Percentiles rank a stretch among this genome's conserved stretches.
Evolutionary conservation across 108 stramenopile species (phyloP).

Genomic region (Parietichytrium sp.): DNA sequence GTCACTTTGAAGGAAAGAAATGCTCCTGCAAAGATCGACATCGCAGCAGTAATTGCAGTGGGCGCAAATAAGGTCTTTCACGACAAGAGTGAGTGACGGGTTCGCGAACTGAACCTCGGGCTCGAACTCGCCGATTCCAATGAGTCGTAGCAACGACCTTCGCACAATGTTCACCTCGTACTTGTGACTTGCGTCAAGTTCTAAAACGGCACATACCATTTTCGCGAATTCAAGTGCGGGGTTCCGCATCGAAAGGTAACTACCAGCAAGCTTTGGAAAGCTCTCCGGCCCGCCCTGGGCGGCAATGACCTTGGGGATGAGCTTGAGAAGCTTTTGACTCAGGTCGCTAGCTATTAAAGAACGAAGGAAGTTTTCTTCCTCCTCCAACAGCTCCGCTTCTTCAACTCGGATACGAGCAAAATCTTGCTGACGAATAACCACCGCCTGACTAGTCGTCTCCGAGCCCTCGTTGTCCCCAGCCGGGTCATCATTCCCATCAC

Average conservation of each 20-base stretch:
- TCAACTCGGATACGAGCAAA: constrained; percentile 58
- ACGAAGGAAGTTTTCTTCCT: constrained; percentile 75
- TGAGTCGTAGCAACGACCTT: constrained; percentile 80
- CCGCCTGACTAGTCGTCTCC: neutral
- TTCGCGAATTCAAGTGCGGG: constrained; percentile 94
- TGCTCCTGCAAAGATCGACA: constrained; percentile 78
- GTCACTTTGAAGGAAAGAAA: neutral
- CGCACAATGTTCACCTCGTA: constrained; percentile 77
- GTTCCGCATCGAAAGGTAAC: constrained; percentile 59
- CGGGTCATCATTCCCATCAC: no score
- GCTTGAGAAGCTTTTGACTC: constrained; percentile 70
- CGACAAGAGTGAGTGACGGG: constrained; percentile 78
- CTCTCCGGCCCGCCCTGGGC: constrained; percentile 44
- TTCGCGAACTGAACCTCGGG: constrained; percentile 75
- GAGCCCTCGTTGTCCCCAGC: no score
- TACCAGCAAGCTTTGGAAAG: constrained; percentile 68
- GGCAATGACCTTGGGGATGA: constrained; percentile 48
- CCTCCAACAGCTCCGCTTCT: constrained; percentile 63
- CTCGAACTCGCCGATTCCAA: constrained; percentile 90
- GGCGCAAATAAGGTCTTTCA: constrained; percentile 87
- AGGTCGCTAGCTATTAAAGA: constrained; percentile 73
- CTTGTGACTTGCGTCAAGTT: constrained; percentile 76
- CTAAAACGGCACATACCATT: constrained; percentile 74
- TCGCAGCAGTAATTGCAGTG: constrained; percentile 87
- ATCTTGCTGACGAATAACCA: constrained; percentile 72